Conservation (phyloP, 805 yeast species). For the Candida peoriensis region DNA sequence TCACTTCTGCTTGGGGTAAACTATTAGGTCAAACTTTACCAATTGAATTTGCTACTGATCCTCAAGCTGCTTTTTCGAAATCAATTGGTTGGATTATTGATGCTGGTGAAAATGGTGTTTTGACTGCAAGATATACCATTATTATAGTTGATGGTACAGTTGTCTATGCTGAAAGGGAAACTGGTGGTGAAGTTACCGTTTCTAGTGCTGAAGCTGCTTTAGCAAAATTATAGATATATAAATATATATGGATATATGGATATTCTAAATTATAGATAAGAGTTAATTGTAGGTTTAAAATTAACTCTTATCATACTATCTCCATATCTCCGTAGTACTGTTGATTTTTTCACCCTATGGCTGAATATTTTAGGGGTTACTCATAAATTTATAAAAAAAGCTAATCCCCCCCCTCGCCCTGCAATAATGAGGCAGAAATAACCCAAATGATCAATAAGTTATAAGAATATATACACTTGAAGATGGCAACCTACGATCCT, state of each 20-base stretch:
- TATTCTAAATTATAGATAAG: no score
- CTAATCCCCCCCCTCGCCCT: no score
- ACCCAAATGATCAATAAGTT: not conserved
- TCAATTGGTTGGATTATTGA: conserved; percentile 55
- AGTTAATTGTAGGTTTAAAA: no score
- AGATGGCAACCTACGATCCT: conserved; percentile 27
- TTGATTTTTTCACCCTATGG: no score
- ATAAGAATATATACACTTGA: not conserved
- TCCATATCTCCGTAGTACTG: no score
- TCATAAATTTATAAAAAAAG: no score
- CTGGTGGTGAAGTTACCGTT: conserved; percentile 21
- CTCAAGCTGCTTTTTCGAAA: conserved; percentile 53
- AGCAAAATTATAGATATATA: conserved; percentile 18
- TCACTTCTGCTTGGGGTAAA: conserved; percentile 62
- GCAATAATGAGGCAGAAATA: not conserved
- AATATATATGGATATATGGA: no score
- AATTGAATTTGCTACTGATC: conserved; percentile 57
- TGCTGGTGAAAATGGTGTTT: conserved; percentile 46
- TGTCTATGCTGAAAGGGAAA: conserved; percentile 38
- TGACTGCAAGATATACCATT: conserved; percentile 70
- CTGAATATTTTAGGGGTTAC: no score
- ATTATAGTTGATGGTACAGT: conserved; percentile 57
- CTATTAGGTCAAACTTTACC: conserved; percentile 29
- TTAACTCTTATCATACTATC: no score
- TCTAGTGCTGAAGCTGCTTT: conserved; percentile 25